Base-by-base conservation (phyloP, 495 filamentous ascomycete species). In the Penicillium goetzii region DNA sequence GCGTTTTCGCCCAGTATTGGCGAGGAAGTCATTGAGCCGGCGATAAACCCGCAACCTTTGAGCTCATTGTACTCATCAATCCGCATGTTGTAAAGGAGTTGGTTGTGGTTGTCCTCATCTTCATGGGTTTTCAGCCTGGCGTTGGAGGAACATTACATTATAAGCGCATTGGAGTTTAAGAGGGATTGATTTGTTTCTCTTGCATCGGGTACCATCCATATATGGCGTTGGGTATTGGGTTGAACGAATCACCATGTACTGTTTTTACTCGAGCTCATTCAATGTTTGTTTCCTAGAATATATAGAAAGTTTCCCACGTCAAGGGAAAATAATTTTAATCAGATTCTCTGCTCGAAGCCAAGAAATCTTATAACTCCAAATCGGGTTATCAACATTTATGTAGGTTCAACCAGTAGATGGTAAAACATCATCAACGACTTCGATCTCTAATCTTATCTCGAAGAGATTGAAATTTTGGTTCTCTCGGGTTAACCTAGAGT, bases 11-110 rank as follows among this genome's bases (percentile, higher is more conserved):
- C 79, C 10, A 66, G 67, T 30, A 56, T 79, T 32, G 76, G 61
- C n/a, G 76, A 77, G 60, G 70, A 76, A 40, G 73, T 82, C 6
- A 68, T 80, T 33, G 58, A 73, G n/a, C 68, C 77, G 36, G 79
- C 67, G 9, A 69, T 78, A 34, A 72, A 76, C 36, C 70, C 77
- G 26, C 70, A 70, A 47, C 73, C 76, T n/a, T 63, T 79, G 47
- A 74, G 61, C 50, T 74, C 77, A 23, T 61, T 80, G 17, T 79
- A 77, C 60, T 71, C 71, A 33, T 80, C 76, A 8, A 75, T 79
- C 40, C 70, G 70, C 63, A 80, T 74, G 70, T 66, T 77, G 25
- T 80, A 62, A 72, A 33, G 25, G 23, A 2, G 12, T 53, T 33
- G 40, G 28, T 38, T 11, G 43, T 10, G n/a, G 19, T 47, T 23